A percentile compares a stretch with the other conserved stretches of the same genome.
Conservation (phyloP, 140 eudicot species). For the Bidens hawaiensis region DNA sequence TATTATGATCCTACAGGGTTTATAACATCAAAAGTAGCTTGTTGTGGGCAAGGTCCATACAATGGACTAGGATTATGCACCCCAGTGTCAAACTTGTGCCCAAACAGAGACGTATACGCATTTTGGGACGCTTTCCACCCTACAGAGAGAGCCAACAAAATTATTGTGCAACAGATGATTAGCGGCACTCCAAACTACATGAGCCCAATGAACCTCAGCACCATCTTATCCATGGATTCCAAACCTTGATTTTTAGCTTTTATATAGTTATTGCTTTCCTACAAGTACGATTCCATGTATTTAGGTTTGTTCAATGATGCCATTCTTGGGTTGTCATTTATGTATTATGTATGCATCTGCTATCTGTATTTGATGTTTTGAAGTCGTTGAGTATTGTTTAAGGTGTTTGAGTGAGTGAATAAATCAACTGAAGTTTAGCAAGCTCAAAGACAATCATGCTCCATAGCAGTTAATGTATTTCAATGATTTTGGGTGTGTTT, state of each 20-base stretch:
- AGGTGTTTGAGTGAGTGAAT: background rate
- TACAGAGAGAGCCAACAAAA: constrained; percentile 22
- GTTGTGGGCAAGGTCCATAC: constrained; percentile 38
- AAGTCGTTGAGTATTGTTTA: background rate
- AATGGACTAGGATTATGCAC: too few relatives aligned
- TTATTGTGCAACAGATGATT: constrained; percentile 21
- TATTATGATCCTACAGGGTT: constrained; percentile 13
- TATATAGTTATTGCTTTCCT: background rate
- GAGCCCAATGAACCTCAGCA: constrained; percentile 33
- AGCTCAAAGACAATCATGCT: background rate
- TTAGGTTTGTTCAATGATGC: background rate
- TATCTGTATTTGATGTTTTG: background rate
- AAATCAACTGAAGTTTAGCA: background rate
- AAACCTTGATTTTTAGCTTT: background rate
- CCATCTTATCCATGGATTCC: constrained; percentile 22
- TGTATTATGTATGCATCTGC: background rate
- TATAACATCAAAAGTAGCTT: constrained; percentile 28
- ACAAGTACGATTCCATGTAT: background rate
- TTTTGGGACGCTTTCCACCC: constrained; percentile 38
- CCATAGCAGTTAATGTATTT: background rate
- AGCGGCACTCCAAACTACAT: constrained; percentile 27
- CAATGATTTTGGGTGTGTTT: background rate
- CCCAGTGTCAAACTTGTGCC: constrained; percentile 25
- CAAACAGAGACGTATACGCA: constrained; percentile 25
- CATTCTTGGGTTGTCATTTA: background rate